Conservation (phyloP, 306 rosid genomes). For the Myrica gale region DNA sequence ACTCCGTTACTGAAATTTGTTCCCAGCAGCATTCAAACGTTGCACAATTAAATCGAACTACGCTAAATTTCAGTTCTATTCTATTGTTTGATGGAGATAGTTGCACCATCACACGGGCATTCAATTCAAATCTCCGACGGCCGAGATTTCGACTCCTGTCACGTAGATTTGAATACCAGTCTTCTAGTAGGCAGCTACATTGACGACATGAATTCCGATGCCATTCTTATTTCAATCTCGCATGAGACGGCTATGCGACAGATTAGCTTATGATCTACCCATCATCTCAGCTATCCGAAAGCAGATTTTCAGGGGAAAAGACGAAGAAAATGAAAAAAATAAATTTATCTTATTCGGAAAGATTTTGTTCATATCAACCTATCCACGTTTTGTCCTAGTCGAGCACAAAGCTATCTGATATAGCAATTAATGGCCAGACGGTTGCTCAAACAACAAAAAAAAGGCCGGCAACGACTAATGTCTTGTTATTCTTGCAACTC, state of each 20-base stretch:
- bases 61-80: not conserved
- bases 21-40: no score
- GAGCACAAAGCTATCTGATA: conserved; percentile 8
- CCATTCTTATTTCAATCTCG: not conserved
- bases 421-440: not conserved
- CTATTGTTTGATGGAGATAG: not conserved
- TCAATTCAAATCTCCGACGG: not conserved
- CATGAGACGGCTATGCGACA: not conserved
- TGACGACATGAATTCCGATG: not conserved
- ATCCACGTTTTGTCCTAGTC: not conserved
- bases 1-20: no score
- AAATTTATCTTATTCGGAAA: not conserved
- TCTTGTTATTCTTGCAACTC: not conserved
- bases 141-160: not conserved
- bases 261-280: not conserved
- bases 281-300: not conserved
- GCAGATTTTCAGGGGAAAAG: not conserved
- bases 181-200: not conserved
- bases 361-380: not conserved
- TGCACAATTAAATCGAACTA: no score
- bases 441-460: not conserved
- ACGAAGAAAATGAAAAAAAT: not conserved
- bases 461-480: not conserved
- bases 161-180: not conserved
- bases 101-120: not conserved